Percentiles rank a stretch among this genome's conserved stretches.
phyloP scores from a whole-genome alignment of 176 grass and related monocot genomes.

The Avena sativa region DNA sequence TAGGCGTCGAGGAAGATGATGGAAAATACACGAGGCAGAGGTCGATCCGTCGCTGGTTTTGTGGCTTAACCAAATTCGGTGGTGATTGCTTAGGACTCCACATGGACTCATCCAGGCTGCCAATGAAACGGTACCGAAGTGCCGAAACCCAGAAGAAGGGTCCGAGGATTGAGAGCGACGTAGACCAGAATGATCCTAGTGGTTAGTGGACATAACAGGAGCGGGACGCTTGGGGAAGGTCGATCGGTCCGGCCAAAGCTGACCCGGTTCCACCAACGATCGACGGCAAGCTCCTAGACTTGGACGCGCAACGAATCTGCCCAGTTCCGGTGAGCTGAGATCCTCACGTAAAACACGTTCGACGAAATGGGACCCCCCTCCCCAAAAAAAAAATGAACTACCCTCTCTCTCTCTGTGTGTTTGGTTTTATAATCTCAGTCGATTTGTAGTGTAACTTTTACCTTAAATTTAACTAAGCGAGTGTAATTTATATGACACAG shows the following conservation, averaged over 20 bases:
- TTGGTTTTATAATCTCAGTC: no score
- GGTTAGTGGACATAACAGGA: constrained; percentile 4
- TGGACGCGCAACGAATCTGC: no score
- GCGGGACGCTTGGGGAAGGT: not conserved
- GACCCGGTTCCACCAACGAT: not conserved
- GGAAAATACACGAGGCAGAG: not conserved
- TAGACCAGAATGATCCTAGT: constrained; percentile 28
- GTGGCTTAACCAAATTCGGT: not conserved
- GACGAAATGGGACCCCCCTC: no score
- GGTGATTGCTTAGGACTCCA: not conserved
- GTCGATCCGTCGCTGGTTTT: not conserved
- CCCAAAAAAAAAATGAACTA: no score
- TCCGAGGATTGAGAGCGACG: constrained; percentile 13
- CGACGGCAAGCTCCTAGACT: no score
- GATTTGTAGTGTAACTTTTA: no score
- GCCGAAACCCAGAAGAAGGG: not conserved
- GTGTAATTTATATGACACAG: no score
- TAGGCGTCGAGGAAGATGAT: not conserved
- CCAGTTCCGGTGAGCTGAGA: no score
- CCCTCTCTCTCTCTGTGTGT: no score
- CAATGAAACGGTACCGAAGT: not conserved
- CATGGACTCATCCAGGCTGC: not conserved
- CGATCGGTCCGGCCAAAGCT: constrained; percentile 4
- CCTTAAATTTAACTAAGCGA: no score
- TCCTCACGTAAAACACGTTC: no score